These are phyloP conservation scores for Citrus sinensis DNA, from an alignment of 345 rosid species.

Conservation along the genomic window DVS_A1.0 CM039167.1:605001-605500, in stretches of 20 bases:
- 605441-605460: not conserved
- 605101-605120: slow-evolving; percentile 72
- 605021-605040: slow-evolving; percentile 11
- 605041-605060: slow-evolving; percentile 47
- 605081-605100: slow-evolving; percentile 90
- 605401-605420: not conserved
- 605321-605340: slow-evolving; percentile 71
- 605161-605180: not conserved
- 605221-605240: slow-evolving; percentile 39
- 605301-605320: slow-evolving; percentile 61
- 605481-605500: not conserved
- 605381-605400: not conserved
- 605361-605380: slow-evolving; percentile 48
- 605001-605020: not conserved
- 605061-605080: slow-evolving; percentile 46
- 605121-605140: slow-evolving; percentile 93
- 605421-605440: not conserved
- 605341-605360: slow-evolving; percentile 36
- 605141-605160: slow-evolving; percentile 36
- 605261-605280: slow-evolving; percentile 41
- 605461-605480: not conserved
- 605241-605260: slow-evolving; percentile 40
- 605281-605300: slow-evolving; percentile 48
- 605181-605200: not conserved
- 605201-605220: slow-evolving; percentile 3